A percentile compares a stretch with the other conserved stretches of the same genome.
Conservation (phyloP, 306 rosid genomes). For the Pyrus communis region DNA sequence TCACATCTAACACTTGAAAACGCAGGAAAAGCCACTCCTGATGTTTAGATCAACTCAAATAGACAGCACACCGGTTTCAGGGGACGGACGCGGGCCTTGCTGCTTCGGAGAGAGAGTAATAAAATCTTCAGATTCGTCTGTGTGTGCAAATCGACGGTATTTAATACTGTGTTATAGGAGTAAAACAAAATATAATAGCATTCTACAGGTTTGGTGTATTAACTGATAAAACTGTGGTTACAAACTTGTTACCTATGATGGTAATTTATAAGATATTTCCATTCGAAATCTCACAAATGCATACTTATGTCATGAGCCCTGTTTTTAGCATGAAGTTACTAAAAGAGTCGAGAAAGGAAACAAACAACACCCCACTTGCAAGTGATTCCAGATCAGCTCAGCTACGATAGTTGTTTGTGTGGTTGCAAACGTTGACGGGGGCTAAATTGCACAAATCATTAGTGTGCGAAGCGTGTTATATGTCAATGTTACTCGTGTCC, state of each 20-base stretch:
- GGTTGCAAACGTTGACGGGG: no score
- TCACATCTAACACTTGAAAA: not conserved
- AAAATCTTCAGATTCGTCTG: no score
- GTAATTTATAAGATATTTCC: not conserved
- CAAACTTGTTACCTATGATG: not conserved
- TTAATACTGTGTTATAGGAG: not conserved
- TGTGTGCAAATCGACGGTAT: not conserved
- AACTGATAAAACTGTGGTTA: not conserved
- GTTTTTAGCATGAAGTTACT: no score
- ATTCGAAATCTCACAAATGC: not conserved
- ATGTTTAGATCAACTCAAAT: not conserved
- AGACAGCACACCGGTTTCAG: not conserved
- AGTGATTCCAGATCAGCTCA: no score
- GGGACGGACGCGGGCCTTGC: not conserved
- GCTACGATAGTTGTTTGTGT: no score
- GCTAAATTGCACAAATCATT: no score
- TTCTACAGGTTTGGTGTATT: not conserved
- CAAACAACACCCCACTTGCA: no score
- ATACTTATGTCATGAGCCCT: no score
- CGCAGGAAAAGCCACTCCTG: conserved; percentile 24
- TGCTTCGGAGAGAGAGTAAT: not conserved
- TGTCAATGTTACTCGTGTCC: no score
- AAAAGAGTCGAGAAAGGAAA: no score
- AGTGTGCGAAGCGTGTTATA: no score
- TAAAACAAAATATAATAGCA: not conserved